phyloP scores from a whole-genome alignment of 1,284 basidiomycete species.

The Volvariella surrecta region DNA sequence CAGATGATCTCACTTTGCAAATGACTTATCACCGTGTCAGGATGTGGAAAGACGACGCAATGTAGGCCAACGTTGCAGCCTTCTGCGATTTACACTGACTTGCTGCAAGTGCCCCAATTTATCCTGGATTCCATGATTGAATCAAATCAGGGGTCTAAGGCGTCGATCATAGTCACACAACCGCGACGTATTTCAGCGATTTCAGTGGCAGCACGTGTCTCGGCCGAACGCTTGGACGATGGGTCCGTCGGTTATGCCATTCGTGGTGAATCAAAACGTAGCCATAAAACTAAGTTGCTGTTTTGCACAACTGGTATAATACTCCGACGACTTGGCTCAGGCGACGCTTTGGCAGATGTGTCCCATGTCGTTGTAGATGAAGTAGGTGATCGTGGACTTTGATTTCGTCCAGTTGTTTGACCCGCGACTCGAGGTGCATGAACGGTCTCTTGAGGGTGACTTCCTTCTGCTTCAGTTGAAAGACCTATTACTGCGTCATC shows the following conservation, averaged over 20 bases:
- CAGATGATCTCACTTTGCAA: conserved; percentile 1
- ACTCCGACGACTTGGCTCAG: conserved; percentile 70
- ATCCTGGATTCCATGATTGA: conserved; percentile 79
- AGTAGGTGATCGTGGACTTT: conserved; percentile 27
- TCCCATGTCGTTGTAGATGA: conserved; percentile 92
- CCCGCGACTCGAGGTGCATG: conserved; percentile 57
- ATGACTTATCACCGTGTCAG: conserved; percentile 23
- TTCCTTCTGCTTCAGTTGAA: conserved; percentile 83
- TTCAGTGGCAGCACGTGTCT: conserved; percentile 84
- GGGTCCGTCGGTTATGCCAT: conserved; percentile 87
- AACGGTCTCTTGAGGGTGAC: conserved; percentile 86
- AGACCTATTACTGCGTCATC: conserved; percentile 67
- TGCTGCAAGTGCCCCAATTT: conserved; percentile 72
- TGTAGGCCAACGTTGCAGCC: conserved; percentile 28
- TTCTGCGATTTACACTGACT: conserved; percentile 4
- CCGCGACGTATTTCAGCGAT: conserved; percentile 87
- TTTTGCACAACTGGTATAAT: conserved; percentile 95
- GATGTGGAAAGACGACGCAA: conserved; percentile 88
- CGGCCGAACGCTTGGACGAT: conserved; percentile 78
- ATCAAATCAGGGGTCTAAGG: conserved; percentile 51
- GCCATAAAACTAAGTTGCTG: conserved; percentile 63
- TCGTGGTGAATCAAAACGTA: conserved; percentile 78
- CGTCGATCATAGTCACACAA: conserved; percentile 85
- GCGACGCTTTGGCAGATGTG: conserved; percentile 63
- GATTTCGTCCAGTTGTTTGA: conserved; percentile 4